A percentile compares a stretch with the other conserved stretches of the same genome.
Evolutionary conservation across 2,329 filamentous ascomycete genomes (phyloP).

Genomic region (Hymenoscyphus scutula): DNA sequence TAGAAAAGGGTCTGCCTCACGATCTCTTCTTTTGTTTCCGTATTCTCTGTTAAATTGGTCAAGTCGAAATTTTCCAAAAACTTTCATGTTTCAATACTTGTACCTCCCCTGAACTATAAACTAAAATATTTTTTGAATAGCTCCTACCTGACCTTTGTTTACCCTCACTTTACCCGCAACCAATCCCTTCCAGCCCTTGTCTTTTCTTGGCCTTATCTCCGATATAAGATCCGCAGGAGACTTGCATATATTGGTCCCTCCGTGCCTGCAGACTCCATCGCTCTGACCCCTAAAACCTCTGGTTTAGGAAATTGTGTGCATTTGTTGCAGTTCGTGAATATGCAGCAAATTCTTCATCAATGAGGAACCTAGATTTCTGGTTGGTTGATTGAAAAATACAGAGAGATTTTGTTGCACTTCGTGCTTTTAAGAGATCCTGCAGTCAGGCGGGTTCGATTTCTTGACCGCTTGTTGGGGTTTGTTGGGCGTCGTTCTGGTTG

Average conservation of each 20-base stretch:
- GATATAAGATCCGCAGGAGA: not conserved
- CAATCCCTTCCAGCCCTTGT: not conserved
- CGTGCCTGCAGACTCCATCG: too few relatives aligned
- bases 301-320: not conserved
- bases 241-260: not conserved
- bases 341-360: not conserved
- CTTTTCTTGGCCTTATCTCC: not conserved
- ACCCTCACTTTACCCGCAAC: too few relatives aligned
- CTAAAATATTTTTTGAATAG: too few relatives aligned
- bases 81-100: too few relatives aligned
- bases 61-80: too few relatives aligned
- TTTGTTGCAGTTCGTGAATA: conserved; percentile 4
- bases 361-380: not conserved
- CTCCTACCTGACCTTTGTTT: too few relatives aligned
- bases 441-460: not conserved
- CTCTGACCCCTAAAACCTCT: too few relatives aligned
- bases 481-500: not conserved
- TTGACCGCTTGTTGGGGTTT: not conserved
- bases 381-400: not conserved
- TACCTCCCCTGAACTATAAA: too few relatives aligned
- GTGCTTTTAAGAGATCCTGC: not conserved
- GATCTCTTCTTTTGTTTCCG: too few relatives aligned
- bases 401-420: not conserved
- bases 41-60: too few relatives aligned
- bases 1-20: too few relatives aligned